These are phyloP conservation scores for Metschnikowia vanudenii DNA, from an alignment of 805 yeast species.

Conservation along the genomic window DNA sequence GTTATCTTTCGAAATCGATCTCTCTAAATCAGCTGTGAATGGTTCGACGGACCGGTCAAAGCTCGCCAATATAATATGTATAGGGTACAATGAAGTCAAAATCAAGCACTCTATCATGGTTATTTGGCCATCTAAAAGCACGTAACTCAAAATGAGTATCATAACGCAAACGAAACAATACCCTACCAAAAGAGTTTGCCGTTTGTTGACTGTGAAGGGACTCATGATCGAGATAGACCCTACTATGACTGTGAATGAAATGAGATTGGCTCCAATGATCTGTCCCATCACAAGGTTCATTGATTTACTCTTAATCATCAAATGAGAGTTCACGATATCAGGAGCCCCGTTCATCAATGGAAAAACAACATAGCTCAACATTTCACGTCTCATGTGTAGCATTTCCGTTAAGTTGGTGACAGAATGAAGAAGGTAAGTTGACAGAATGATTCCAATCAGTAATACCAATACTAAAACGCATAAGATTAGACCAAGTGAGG, in stretches of 20 bases:
- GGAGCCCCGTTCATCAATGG: slow-evolving; percentile 40
- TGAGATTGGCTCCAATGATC: slow-evolving; percentile 34
- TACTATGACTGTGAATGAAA: slow-evolving; percentile 34
- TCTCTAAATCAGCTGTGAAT: slow-evolving; percentile 2
- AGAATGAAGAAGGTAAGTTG: slow-evolving; percentile 33
- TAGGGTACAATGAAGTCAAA: slow-evolving; percentile 21
- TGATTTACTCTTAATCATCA: slow-evolving; percentile 28
- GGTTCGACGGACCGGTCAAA: not conserved
- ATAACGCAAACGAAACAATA: slow-evolving; percentile 31
- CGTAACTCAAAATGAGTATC: slow-evolving; percentile 26
- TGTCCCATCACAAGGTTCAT: slow-evolving; percentile 39
- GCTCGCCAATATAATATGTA: slow-evolving; percentile 17
- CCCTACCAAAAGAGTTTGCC: slow-evolving; percentile 24
- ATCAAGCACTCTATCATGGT: slow-evolving; percentile 30
- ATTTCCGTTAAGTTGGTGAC: slow-evolving; percentile 27
- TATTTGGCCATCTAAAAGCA: slow-evolving; percentile 35
- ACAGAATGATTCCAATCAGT: slow-evolving; percentile 33
- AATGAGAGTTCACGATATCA: slow-evolving; percentile 36
- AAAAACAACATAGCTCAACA: slow-evolving; percentile 33
- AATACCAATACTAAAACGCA: slow-evolving; percentile 17
- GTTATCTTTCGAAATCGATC: slow-evolving; percentile 1
- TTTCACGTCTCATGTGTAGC: slow-evolving; percentile 27
- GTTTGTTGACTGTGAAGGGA: slow-evolving; percentile 26
- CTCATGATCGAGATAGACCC: slow-evolving; percentile 28
- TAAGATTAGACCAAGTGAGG: slow-evolving; percentile 1